Evolutionary conservation across 2,329 filamentous ascomycete genomes (phyloP), one percentile per base, ranked within the genome.

Genomic region (Colletotrichum sp.): DNA sequence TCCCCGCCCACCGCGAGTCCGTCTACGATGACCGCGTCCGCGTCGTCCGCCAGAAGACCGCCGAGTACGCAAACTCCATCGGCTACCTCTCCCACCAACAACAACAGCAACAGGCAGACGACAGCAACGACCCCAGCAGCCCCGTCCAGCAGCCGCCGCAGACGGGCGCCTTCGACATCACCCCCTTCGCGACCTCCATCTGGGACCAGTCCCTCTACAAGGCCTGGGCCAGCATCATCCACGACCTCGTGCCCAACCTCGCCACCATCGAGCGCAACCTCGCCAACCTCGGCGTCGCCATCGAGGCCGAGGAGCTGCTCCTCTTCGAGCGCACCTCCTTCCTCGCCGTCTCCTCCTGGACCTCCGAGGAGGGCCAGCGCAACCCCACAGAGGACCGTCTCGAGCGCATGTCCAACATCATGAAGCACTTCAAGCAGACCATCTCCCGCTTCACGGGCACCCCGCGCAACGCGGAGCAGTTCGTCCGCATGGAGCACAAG

Each of bases 141-240:
- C 77, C 82, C 77, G 67, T 71, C 66, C 34, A 69, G 78, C 74
- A 71, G 28, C 39, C 18, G 24, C 39, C 18, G 18, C 39, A 48
- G 9, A 57, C 57, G 30, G 72, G 77, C 26, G 78, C 78, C 55
- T 92, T 98, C 83, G 91, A 93, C 78, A 90, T 98, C 76, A 95
- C 95, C 74, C 96, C 96, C 75, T 99, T 98, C 83, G 95, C 96
- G 12, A 99, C 96, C 36, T 98, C 95, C 71, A 99, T 99, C 82
- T 99, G 97, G 97, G 97, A 99, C 82, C 97, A 99, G 87, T 98
- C 95, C 71, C 89, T 99, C 48, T 99, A 99, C 89, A 98, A 98
- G 85, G 97, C 97, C 2, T 99, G 97, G 97, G 97, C 97, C 0
- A 95, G 95, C 83, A 98, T 99, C 80, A 98, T 99, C 77, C 97